Percentiles rank a stretch among this genome's conserved stretches.
These are phyloP conservation scores for Ceratobasidium sp. DNA, from an alignment of 1,284 basidiomycete genomes.

Conservation along the genomic window DNA sequence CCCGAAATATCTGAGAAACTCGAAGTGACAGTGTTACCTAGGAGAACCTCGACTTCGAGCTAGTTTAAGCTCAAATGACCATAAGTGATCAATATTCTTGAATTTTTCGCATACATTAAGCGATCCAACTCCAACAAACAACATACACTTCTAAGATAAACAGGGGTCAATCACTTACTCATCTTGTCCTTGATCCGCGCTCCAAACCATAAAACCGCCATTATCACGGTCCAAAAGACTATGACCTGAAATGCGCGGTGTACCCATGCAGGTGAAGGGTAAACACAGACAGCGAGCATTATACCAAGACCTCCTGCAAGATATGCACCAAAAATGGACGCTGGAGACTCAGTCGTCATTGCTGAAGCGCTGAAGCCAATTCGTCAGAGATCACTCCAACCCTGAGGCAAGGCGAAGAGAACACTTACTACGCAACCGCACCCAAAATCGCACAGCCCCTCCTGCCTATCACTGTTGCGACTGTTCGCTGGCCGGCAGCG, in stretches of 20 bases:
- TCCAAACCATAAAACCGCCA: constrained; percentile 48
- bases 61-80: no score
- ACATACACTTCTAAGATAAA: not conserved
- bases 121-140: not conserved
- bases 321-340: constrained; percentile 41
- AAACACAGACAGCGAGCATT: constrained; percentile 35
- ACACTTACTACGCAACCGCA: constrained; percentile 51
- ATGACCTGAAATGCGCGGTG: constrained; percentile 47
- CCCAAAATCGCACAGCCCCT: constrained; percentile 49
- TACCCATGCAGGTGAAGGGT: constrained; percentile 37
- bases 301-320: constrained; percentile 32
- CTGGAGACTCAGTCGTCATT: constrained; percentile 10
- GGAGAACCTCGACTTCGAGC: not conserved
- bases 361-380: constrained; percentile 24
- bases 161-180: not conserved
- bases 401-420: not conserved
- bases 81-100: no score
- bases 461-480: constrained; percentile 52
- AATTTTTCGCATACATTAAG: not conserved
- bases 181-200: constrained; percentile 21
- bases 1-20: not conserved
- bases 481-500: constrained; percentile 52
- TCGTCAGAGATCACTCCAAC: not conserved
- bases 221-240: constrained; percentile 47
- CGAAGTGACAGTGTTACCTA: not conserved